Conservation (phyloP, 2,329 filamentous ascomycete genomes). For the Colletotrichum spinosum region DNA sequence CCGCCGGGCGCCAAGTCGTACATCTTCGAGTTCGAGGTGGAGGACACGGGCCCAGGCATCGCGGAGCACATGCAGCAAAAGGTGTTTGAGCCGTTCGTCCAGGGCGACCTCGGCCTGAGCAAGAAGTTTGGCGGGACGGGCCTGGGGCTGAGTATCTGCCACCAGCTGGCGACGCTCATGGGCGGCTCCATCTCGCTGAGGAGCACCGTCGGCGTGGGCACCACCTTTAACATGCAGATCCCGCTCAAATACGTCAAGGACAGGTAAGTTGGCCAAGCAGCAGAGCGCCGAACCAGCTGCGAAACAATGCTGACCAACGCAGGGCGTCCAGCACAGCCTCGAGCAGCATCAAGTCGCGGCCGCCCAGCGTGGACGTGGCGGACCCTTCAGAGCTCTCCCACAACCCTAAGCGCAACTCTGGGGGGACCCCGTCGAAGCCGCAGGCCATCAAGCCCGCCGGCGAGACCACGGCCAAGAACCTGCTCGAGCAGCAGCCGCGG, state of each 20-base stretch:
- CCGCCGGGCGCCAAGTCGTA: slow-evolving; percentile 73
- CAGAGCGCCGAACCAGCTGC: too few species aligned
- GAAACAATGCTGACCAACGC: neutral
- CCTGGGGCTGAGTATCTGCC: slow-evolving; percentile 88
- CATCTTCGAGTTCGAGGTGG: slow-evolving; percentile 87
- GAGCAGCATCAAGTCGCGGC: slow-evolving; percentile 63
- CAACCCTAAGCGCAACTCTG: slow-evolving; percentile 28
- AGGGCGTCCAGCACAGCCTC: slow-evolving; percentile 67
- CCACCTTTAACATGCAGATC: slow-evolving; percentile 85
- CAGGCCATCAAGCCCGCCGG: slow-evolving; percentile 37
- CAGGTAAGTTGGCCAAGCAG: slow-evolving; percentile 58
- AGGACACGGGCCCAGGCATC: slow-evolving; percentile 90
- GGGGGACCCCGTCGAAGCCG: slow-evolving; percentile 5
- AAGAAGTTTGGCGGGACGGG: slow-evolving; percentile 93
- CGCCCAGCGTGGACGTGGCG: slow-evolving; percentile 57
- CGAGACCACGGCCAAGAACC: slow-evolving; percentile 53
- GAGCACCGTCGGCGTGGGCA: slow-evolving; percentile 79
- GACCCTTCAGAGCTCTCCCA: slow-evolving; percentile 46
- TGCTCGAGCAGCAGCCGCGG: slow-evolving; percentile 77
- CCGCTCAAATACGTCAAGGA: slow-evolving; percentile 82
- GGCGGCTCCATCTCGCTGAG: slow-evolving; percentile 78
- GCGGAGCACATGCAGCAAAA: slow-evolving; percentile 80
- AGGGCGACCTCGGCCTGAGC: slow-evolving; percentile 89
- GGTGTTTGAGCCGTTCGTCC: slow-evolving; percentile 94
- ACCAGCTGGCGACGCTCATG: slow-evolving; percentile 87